Conservation (phyloP, 805 yeast genomes). For the Torulaspora quercuum region DNA sequence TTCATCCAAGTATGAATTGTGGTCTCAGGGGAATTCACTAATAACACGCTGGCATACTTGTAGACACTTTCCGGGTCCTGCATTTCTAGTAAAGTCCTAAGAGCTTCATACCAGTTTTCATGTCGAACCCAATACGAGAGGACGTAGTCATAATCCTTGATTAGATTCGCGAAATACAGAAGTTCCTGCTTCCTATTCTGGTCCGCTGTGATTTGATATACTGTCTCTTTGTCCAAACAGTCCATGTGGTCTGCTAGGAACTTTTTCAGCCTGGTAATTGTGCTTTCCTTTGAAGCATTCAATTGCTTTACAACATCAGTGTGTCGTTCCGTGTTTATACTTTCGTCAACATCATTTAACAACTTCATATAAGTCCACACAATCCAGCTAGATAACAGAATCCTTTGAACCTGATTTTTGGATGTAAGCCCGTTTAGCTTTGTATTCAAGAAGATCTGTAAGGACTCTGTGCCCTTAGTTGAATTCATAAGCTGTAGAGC, state of each 20-base stretch:
- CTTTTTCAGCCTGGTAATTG: slow-evolving; percentile 38
- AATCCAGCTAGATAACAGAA: slow-evolving; percentile 38
- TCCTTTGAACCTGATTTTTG: slow-evolving; percentile 31
- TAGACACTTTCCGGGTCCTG: slow-evolving; percentile 52
- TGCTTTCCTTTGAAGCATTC: slow-evolving; percentile 26
- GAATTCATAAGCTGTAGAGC: slow-evolving; percentile 53
- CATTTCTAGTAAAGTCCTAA: slow-evolving; percentile 51
- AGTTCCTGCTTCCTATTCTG: slow-evolving; percentile 65
- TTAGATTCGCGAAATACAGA: slow-evolving; percentile 60
- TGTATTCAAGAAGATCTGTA: slow-evolving; percentile 44
- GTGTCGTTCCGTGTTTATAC: slow-evolving; percentile 29
- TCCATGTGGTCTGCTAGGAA: slow-evolving; percentile 51
- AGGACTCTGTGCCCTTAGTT: slow-evolving; percentile 40
- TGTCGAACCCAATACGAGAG: slow-evolving; percentile 63
- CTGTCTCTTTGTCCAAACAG: slow-evolving; percentile 58
- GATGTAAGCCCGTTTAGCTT: slow-evolving; percentile 40
- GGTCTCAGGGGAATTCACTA: slow-evolving; percentile 62
- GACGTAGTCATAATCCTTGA: slow-evolving; percentile 67
- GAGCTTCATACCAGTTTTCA: slow-evolving; percentile 71
- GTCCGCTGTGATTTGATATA: slow-evolving; percentile 65
- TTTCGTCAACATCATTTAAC: slow-evolving; percentile 37
- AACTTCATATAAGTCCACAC: slow-evolving; percentile 38
- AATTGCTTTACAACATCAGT: slow-evolving; percentile 19
- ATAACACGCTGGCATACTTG: slow-evolving; percentile 62
- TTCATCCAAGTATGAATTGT: slow-evolving; percentile 80